phyloP scores from a whole-genome alignment of 768 basidiomycete species.

The Rhodosporidiobolus sp. region DNA sequence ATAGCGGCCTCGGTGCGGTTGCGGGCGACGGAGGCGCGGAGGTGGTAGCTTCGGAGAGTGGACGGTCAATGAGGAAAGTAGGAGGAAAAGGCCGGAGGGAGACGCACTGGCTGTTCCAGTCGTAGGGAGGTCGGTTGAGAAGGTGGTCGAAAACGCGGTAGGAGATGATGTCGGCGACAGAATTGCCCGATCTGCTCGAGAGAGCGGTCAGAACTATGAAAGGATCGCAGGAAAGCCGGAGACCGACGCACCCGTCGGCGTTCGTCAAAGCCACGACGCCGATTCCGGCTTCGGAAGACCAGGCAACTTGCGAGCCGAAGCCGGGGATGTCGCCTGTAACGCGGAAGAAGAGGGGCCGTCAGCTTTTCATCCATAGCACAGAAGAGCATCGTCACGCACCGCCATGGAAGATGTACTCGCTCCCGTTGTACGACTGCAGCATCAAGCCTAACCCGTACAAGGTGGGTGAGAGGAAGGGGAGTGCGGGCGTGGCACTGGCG shows the following conservation, averaged over 20 bases:
- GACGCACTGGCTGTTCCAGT: background rate
- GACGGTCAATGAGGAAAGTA: too few species aligned
- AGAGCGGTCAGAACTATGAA: background rate
- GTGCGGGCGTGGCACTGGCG: too few species aligned
- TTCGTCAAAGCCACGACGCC: constrained; percentile 51
- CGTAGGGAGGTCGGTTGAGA: background rate
- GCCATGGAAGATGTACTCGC: background rate
- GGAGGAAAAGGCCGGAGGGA: background rate
- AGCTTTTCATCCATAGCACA: rapidly evolving
- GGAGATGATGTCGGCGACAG: background rate
- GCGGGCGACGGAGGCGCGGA: background rate
- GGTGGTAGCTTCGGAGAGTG: background rate
- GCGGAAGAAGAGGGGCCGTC: background rate
- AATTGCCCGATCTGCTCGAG: constrained; percentile 2
- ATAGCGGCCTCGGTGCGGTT: background rate
- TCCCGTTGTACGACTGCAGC: background rate
- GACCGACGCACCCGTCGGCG: constrained; percentile 23
- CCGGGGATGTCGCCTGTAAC: background rate
- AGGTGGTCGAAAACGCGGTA: background rate
- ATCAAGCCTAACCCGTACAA: background rate
- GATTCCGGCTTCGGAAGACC: constrained; percentile 49
- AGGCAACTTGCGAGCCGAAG: constrained; percentile 3
- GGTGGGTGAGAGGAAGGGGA: background rate
- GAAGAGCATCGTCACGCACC: background rate
- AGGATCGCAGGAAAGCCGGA: too few species aligned